These are phyloP conservation scores for Glycine latifolia DNA, from an alignment of 306 rosid genomes.

Conservation along the genomic window DNA sequence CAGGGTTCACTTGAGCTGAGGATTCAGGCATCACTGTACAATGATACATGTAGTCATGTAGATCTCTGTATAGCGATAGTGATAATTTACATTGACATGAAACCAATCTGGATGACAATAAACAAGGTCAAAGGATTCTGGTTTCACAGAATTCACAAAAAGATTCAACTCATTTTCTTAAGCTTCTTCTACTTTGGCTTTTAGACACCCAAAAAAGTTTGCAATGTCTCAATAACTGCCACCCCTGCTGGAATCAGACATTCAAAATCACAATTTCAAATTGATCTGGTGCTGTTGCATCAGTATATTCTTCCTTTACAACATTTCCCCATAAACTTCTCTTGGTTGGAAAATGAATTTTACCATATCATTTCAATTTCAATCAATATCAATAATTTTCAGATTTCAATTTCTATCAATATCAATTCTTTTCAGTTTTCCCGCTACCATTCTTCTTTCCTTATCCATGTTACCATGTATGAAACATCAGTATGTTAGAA, in stretches of 20 bases:
- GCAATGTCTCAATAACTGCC: conserved; percentile 13
- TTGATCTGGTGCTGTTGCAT: background rate
- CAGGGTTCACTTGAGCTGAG: conserved; percentile 1
- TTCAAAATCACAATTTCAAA: conserved; percentile 23
- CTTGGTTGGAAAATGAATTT: background rate
- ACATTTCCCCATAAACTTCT: background rate
- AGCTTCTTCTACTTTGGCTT: background rate
- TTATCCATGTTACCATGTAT: background rate
- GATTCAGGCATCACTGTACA: conserved; percentile 17
- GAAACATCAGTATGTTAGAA: too few relatives aligned
- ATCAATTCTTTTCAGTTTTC: background rate
- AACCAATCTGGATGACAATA: conserved; percentile 8
- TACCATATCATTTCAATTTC: background rate
- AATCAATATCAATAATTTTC: background rate
- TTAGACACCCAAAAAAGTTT: background rate
- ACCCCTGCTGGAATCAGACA: background rate
- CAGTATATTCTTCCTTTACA: conserved; percentile 12
- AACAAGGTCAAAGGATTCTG: conserved; percentile 23
- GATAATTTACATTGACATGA: background rate
- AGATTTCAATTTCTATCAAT: background rate
- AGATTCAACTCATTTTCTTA: conserved; percentile 2
- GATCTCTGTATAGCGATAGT: background rate
- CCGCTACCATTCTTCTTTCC: background rate
- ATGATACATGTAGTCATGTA: background rate
- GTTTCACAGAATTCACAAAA: conserved; percentile 17